These are phyloP conservation scores for Stylosanthes scabra DNA, from an alignment of 331 rosid genomes.

Conservation along the genomic window DNA sequence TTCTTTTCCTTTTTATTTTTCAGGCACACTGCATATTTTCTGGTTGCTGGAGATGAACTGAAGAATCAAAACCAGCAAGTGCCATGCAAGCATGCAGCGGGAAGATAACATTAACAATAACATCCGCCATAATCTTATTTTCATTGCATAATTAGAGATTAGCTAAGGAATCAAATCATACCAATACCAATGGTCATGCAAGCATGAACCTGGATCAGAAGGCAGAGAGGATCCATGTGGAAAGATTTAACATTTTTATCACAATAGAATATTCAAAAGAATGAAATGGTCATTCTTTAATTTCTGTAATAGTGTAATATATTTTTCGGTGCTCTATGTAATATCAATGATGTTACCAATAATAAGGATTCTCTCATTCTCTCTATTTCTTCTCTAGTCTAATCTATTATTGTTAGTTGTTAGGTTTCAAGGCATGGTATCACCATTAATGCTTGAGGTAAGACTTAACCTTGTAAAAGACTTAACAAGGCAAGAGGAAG, in stretches of 20 bases:
- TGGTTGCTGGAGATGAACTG: constrained; percentile 81
- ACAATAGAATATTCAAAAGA: not conserved
- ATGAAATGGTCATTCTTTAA: constrained; percentile 10
- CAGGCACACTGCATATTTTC: constrained; percentile 83
- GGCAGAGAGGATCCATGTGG: not conserved
- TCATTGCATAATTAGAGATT: constrained; percentile 56
- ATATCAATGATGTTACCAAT: no score
- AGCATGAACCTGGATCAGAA: not conserved
- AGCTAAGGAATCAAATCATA: constrained; percentile 47
- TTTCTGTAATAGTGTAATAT: no score
- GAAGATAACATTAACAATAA: constrained; percentile 27
- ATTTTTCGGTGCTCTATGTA: no score
- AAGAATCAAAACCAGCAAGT: constrained; percentile 58
- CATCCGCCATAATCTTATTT: constrained; percentile 2
- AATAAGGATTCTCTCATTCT: no score
- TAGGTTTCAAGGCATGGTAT: no score
- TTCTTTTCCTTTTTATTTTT: constrained; percentile 16
- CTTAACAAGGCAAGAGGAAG: no score
- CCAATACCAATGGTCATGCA: constrained; percentile 29
- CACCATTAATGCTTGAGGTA: no score
- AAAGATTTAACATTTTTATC: not conserved
- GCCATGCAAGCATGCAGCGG: constrained; percentile 56
- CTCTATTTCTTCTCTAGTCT: no score
- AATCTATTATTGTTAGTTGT: no score
- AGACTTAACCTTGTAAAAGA: no score